These are phyloP conservation scores for Stropharia rugosoannulata DNA, from an alignment of 768 basidiomycete species.

Conservation along the genomic window DNA sequence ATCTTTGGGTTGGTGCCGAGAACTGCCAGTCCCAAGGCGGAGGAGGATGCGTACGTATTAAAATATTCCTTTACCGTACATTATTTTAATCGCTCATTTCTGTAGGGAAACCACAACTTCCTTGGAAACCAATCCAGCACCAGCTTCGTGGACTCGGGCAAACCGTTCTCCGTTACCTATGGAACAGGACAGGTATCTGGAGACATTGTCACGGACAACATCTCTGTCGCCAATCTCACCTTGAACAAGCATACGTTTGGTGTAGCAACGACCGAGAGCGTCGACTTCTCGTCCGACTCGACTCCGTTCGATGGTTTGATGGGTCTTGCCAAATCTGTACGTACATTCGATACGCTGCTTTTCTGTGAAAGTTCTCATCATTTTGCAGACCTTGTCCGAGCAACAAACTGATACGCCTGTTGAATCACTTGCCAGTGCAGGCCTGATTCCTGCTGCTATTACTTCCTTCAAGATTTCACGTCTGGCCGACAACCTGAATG, in stretches of 20 bases:
- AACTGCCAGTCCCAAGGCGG: conserved; percentile 44
- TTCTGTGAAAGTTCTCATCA: background rate
- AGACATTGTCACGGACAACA: conserved; percentile 57
- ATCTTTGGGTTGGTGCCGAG: conserved; percentile 64
- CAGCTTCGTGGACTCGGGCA: conserved; percentile 53
- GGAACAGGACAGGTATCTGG: conserved; percentile 73
- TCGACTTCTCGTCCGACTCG: conserved; percentile 51
- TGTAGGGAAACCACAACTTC: conserved; percentile 58
- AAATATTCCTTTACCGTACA: background rate
- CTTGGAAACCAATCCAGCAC: conserved; percentile 63
- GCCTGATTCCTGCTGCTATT: conserved; percentile 61
- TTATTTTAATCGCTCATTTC: background rate
- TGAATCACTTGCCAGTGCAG: conserved; percentile 60
- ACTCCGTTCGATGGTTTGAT: conserved; percentile 72
- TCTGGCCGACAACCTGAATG: conserved; percentile 62
- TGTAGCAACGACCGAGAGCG: conserved; percentile 55
- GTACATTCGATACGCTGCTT: conserved; percentile 16
- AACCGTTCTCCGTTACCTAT: conserved; percentile 61
- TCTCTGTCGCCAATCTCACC: conserved; percentile 60
- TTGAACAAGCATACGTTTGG: conserved; percentile 68
- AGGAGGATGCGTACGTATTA: conserved; percentile 37
- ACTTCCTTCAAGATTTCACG: conserved; percentile 82
- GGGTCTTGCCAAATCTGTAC: conserved; percentile 72
- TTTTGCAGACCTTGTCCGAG: conserved; percentile 56
- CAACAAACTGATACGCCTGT: conserved; percentile 67